Base-by-base conservation (phyloP, 2,329 filamentous ascomycete species). In the Metarhizium sp. region DNA sequence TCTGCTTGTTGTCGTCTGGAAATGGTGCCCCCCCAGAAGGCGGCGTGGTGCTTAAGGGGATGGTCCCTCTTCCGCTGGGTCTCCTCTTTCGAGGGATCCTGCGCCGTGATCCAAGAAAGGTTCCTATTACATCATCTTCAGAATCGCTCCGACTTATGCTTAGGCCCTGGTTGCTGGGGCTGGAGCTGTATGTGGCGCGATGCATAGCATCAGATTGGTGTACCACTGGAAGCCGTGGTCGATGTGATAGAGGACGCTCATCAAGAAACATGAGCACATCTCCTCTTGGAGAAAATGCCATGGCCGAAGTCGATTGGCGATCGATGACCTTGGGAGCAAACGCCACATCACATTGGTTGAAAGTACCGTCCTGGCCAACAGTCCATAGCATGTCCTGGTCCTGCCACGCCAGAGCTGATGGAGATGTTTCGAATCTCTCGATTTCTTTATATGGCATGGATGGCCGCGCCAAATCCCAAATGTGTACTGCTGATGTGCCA, bases 391-490 rank as follows among this genome's bases (percentile, higher is more conserved):
- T 74, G 59, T 86, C 83, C 58, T 82, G 78, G 58, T 84, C 78
- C 55, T 80, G 81, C 84, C 85, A 88, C 6, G 85, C 67, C 16
- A 87, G 65, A 2, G 77, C 77, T 8, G 75, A 77, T 1, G 84
- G 84, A 2, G 82, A 78, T 32, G 65, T 73, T 25, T 81, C 77
- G 59, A 85, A 86, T 43, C 78, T 71, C 57, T 84, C 79, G 50
- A 87, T 77, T 61, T 85, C 80, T 59, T 85, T 85, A 63, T 84
- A 86, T 0, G 84, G 83, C 73, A 87, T 78, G 1, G 82, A 80
- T 1, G 84, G 82, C 36, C 85, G 75, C 6, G 82, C 84, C n/a
- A 88, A 69, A 63, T 88, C 85, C 83, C 84, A 88, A 20, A 87
- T 74, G 55, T 87, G 83, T 14, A 86, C 81, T 0, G 77, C 73